Evolutionary conservation across 108 stramenopile genomes (phyloP), one percentile per base, ranked within the genome.

Genomic region (Nitzschia sp.): DNA sequence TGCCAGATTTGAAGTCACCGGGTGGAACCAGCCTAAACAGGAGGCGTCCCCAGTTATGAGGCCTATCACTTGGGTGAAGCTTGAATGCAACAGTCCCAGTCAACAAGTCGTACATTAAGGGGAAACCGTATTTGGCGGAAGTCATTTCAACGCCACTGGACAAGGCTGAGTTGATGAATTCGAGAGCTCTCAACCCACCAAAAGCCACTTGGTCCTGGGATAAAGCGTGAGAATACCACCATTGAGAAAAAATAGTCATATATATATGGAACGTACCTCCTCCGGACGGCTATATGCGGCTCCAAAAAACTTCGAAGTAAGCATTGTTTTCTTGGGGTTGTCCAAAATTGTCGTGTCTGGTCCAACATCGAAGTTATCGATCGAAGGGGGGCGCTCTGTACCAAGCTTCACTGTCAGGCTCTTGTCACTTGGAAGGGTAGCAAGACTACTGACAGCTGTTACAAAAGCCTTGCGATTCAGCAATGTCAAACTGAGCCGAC

Each of bases 31-130:
- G 46, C 8, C 95, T 79, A 22, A 97, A 80, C 9, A 99, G 80
- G 25, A 96, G 70, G 51, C 96, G 65, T 20, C 95, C 98, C 94
- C 95, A 95, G 55, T 97, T 95, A 64, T 91, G 91, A 26, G 92
- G 80, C 71, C 84, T 86, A 67, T 99, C 98, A 53, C 88, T 93
- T 8, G 96, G 92, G 53, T 96, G 91, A 8, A 98, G 78, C 63
- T 93, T 94, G 73, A 97, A 90, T 15, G 70, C 78, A 38, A 99
- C 90, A 12, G 94, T 95, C 29, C 92, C 92, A 1, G 92, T 96
- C 61, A 97, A 72, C 55, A 98, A 61, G 62, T 97, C 96, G 75
- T 98, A 99, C 72, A 98, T 75, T 46, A 99, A 83, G 8, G 95
- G 96, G 63, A 99, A 99, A 19, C 98, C 98, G 53, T 96, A 92